phyloP scores from a whole-genome alignment of 108 stramenopile species.

The Cyclotella choctawhatcheeana region DNA sequence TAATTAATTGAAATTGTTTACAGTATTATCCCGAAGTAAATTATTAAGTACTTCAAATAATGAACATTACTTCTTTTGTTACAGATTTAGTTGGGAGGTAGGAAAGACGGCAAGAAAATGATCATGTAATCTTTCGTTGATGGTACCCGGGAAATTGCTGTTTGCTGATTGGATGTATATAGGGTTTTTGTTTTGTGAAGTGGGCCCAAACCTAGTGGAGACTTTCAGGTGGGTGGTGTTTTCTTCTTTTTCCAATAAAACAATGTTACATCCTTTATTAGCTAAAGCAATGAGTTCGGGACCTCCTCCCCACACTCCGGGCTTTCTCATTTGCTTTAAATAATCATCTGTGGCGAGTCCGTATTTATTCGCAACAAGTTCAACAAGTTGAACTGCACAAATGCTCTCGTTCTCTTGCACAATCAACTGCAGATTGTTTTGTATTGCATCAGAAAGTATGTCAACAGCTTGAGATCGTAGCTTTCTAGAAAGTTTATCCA shows the following conservation, averaged over 20 bases:
- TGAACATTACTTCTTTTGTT: too few relatives aligned
- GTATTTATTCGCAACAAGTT: constrained; percentile 74
- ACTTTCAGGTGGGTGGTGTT: constrained; percentile 18
- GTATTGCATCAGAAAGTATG: constrained; percentile 38
- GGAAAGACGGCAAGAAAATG: constrained; percentile 72
- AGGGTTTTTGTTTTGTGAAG: constrained; percentile 24
- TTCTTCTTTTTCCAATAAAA: constrained; percentile 58
- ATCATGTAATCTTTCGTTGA: constrained; percentile 30
- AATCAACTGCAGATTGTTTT: constrained; percentile 34
- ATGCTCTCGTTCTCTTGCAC: constrained; percentile 75
- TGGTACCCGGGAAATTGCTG: constrained; percentile 55
- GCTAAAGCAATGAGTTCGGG: constrained; percentile 95
- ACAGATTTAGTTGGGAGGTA: too few relatives aligned
- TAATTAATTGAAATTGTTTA: too few relatives aligned
- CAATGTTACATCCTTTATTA: constrained; percentile 84
- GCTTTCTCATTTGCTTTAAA: constrained; percentile 78
- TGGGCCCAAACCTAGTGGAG: constrained; percentile 58
- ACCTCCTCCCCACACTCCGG: constrained; percentile 94
- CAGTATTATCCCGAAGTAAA: too few relatives aligned
- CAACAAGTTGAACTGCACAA: constrained; percentile 64
- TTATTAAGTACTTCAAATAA: background rate
- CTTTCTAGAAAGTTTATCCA: constrained; percentile 32
- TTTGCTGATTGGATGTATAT: constrained; percentile 50
- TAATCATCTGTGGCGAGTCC: constrained; percentile 77
- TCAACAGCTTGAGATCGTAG: constrained; percentile 68